These are phyloP conservation scores for Cutaneotrichosporon cyanovorans DNA, from an alignment of 1,284 basidiomycete genomes.

Conservation along the genomic window DNA sequence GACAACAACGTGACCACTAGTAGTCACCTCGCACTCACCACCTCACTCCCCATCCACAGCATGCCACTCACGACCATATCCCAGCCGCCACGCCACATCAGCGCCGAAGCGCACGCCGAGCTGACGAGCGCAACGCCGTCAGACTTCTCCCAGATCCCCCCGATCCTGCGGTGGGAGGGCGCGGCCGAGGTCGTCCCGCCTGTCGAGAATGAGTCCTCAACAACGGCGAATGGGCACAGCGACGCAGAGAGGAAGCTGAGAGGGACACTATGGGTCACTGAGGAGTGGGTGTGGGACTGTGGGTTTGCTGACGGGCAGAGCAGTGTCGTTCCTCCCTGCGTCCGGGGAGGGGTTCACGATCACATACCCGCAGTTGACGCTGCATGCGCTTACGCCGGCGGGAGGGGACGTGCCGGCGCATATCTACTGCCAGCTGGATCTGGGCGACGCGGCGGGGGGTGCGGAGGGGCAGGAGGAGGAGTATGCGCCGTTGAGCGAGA, in stretches of 20 bases:
- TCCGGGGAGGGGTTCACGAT: slow-evolving; percentile 60
- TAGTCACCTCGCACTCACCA: not conserved
- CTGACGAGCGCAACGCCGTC: slow-evolving; percentile 66
- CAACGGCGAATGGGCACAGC: not conserved
- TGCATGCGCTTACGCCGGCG: slow-evolving; percentile 75
- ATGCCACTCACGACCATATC: slow-evolving; percentile 13
- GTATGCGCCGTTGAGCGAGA: slow-evolving; percentile 60
- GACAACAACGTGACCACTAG: too few species aligned
- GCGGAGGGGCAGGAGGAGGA: slow-evolving; percentile 51
- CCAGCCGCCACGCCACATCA: slow-evolving; percentile 46
- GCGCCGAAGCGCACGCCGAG: slow-evolving; percentile 60
- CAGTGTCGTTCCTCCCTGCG: slow-evolving; percentile 65
- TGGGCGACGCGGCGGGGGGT: slow-evolving; percentile 42
- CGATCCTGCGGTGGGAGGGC: slow-evolving; percentile 65
- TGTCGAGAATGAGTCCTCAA: slow-evolving; percentile 46
- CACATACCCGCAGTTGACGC: slow-evolving; percentile 72
- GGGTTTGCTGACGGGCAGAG: slow-evolving; percentile 47
- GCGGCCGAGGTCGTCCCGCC: slow-evolving; percentile 61
- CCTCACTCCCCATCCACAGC: not conserved
- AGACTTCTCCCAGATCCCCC: slow-evolving; percentile 71
- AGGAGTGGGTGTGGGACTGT: slow-evolving; percentile 54
- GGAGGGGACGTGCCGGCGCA: slow-evolving; percentile 51
- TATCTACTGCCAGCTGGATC: slow-evolving; percentile 84
- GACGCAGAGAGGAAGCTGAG: slow-evolving; percentile 24
- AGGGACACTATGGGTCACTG: slow-evolving; percentile 70